Evolutionary conservation across 345 rosid species (phyloP), one percentile per base, ranked within the genome.

Genomic region (Ceriops decandra): DNA sequence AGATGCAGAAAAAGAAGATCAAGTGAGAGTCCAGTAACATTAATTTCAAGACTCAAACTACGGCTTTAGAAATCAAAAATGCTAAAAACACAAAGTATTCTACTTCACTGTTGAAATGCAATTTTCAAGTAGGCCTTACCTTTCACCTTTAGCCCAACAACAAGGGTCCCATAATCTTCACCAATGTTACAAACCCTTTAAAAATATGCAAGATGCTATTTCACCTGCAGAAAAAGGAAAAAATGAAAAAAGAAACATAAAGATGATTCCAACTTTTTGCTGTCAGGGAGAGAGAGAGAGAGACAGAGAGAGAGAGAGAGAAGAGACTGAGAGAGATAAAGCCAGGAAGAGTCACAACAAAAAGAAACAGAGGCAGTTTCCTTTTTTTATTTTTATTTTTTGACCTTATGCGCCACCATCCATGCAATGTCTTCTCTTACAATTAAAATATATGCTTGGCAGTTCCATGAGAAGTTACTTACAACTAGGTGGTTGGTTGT

Each of bases 161-260:
- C 64, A 76, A 74, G 78, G 69, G 82, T 59, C 85, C 83, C 83
- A 64, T 74, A 72, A 68, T 72, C 77, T 59, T 84, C 88, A 70
- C 69, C 64, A 33, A 65, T 72, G 68, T 72, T 68, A 52, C 68
- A 62, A 63, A 51, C 65, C 74, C 67, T 77, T 71, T 64, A 72
- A 42, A 11, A 42, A 64, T 51, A 54, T 62, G 73, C 63, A 71
- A 57, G 74, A 70, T 58, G 7, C 56, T 58, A 52, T 62, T 32
- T 70, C 46, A 69, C 52, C 86, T 72, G 76, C 72, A 64, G 63
- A 66, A 56, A 57, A 33, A 70, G 17, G 52, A 6, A 33, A 33
- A 35, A 30, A 47, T 1, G 31, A 46, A 47, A 30, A 67, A 31
- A 30, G 6, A 68, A 36, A 64, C 73, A 42, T 56, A 27, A 24